Evolutionary conservation across 352 stramenopile species (phyloP).

Genomic region (Pythium guiyangense): DNA sequence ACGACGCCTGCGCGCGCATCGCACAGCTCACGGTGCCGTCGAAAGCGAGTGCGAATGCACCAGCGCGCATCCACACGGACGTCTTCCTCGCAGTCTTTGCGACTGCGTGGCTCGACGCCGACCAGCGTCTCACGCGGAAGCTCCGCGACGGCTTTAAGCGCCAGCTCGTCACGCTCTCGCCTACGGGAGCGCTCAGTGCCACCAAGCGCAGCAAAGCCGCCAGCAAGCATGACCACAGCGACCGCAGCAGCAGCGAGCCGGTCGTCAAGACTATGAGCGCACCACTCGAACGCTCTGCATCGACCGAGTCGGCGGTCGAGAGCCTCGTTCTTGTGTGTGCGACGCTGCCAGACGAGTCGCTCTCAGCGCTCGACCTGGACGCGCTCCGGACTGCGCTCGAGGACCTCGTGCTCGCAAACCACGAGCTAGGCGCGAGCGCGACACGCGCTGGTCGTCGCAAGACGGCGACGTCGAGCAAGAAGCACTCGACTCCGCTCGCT

Average conservation of each 20-base stretch:
- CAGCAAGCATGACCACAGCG: neutral
- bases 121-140: slow-evolving; percentile 32
- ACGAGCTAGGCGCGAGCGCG: slow-evolving; percentile 10
- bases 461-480: slow-evolving; percentile 3
- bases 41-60: neutral
- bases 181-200: slow-evolving; percentile 8
- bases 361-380: slow-evolving; percentile 37
- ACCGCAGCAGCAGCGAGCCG: neutral
- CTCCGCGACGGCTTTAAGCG: slow-evolving; percentile 45
- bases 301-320: slow-evolving; percentile 24
- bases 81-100: slow-evolving; percentile 44
- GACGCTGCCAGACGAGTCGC: slow-evolving; percentile 27
- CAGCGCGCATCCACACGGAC: slow-evolving; percentile 26
- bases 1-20: slow-evolving; percentile 4
- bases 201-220: neutral
- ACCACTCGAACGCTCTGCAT: neutral
- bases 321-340: slow-evolving; percentile 28
- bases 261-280: neutral
- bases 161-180: slow-evolving; percentile 28
- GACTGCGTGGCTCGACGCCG: slow-evolving; percentile 38
- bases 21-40: neutral
- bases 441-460: neutral
- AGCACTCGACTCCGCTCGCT: slow-evolving; percentile 3
- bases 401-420: slow-evolving; percentile 30
- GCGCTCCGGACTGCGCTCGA: slow-evolving; percentile 33